These are phyloP conservation scores for Malus fusca DNA, from an alignment of 306 rosid species.

Conservation along the genomic window DNA sequence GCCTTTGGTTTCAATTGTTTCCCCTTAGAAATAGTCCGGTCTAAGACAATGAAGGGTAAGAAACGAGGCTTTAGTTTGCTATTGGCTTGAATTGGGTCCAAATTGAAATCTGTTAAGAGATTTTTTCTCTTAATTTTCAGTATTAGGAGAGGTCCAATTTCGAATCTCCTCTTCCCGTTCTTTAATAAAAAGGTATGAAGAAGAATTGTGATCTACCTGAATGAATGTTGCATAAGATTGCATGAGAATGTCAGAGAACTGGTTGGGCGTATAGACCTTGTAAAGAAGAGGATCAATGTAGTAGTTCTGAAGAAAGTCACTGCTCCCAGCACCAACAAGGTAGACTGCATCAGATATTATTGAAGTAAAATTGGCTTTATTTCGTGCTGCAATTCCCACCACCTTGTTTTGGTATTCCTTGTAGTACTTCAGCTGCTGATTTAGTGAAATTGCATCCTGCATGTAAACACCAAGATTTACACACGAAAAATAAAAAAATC, in stretches of 20 bases:
- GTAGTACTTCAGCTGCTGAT: slow-evolving; percentile 49
- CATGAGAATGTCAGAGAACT: slow-evolving; percentile 51
- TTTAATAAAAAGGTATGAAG: not conserved
- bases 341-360: slow-evolving; percentile 49
- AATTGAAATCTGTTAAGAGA: too few relatives aligned
- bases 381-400: slow-evolving; percentile 29
- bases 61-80: too few relatives aligned
- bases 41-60: too few relatives aligned
- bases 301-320: slow-evolving; percentile 68
- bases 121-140: not conserved
- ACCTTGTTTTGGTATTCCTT: slow-evolving; percentile 47
- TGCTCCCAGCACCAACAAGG: slow-evolving; percentile 42
- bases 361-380: slow-evolving; percentile 31
- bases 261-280: slow-evolving; percentile 28
- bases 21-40: too few relatives aligned
- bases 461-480: slow-evolving; percentile 3
- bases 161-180: not conserved
- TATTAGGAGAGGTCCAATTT: not conserved
- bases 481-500: not conserved
- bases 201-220: slow-evolving; percentile 23
- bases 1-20: too few relatives aligned
- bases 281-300: slow-evolving; percentile 52
- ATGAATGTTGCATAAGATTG: slow-evolving; percentile 35
- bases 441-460: slow-evolving; percentile 48
- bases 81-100: too few relatives aligned